Evolutionary conservation across 192 early-diverging fungal genomes (phyloP).

Genomic region (Haplosporangium gracile): DNA sequence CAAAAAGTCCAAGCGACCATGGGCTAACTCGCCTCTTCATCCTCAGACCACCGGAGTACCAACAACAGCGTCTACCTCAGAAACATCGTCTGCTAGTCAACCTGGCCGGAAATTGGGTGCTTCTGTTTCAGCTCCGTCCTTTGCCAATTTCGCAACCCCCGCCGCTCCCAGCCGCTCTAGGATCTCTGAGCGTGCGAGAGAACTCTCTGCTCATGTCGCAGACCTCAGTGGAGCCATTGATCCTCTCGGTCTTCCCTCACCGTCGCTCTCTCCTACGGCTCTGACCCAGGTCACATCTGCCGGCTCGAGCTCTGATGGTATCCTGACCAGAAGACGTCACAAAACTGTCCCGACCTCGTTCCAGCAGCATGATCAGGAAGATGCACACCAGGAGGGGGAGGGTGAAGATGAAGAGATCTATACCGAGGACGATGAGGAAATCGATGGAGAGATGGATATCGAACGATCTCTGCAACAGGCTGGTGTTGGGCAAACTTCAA

Average conservation of each 20-base stretch:
- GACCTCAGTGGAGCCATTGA: conserved; percentile 42
- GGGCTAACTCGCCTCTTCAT: conserved; percentile 21
- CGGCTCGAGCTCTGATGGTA: conserved; percentile 28
- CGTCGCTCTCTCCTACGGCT: conserved; percentile 60
- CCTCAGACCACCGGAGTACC: neutral
- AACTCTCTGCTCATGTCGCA: conserved; percentile 20
- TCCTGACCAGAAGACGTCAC: conserved; percentile 33
- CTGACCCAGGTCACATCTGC: conserved; percentile 7
- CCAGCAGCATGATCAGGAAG: conserved; percentile 24
- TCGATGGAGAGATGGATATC: conserved; percentile 47
- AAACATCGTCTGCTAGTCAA: neutral
- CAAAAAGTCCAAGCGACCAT: conserved; percentile 50
- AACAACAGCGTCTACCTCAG: neutral
- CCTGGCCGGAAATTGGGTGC: conserved; percentile 19
- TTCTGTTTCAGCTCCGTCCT: conserved; percentile 46
- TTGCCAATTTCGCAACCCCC: conserved; percentile 50
- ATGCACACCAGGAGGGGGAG: conserved; percentile 18
- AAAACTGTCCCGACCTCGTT: conserved; percentile 38
- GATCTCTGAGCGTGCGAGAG: conserved; percentile 19
- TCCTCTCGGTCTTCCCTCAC: conserved; percentile 64
- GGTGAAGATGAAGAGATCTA: conserved; percentile 28
- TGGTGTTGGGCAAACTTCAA: conserved; percentile 42
- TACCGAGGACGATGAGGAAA: conserved; percentile 35
- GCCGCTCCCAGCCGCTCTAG: conserved; percentile 19
- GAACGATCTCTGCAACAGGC: conserved; percentile 41